Base-by-base conservation (phyloP, 768 basidiomycete species). In the Mycena filopes region DNA sequence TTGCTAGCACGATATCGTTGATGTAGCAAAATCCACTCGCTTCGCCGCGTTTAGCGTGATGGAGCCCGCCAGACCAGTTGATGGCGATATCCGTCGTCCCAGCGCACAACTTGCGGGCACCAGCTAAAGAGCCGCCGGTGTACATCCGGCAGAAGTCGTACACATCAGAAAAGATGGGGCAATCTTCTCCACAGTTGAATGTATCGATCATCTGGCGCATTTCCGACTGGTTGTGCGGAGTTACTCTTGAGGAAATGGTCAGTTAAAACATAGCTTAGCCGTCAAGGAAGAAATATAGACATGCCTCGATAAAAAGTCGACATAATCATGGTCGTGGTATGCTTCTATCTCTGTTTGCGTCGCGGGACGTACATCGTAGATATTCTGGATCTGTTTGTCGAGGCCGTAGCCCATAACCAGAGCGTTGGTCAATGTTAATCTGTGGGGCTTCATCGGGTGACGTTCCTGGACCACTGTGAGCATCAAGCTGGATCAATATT, bases 21-120 rank as follows among this genome's bases (percentile, higher is more conserved):
- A 99, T 87, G 76, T 98, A 99, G 78, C 97, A 99, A 76, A 99
- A 99, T 2, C 97, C 97, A 72, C 96, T 98, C 10, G 98, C 96
- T 79, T 99, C 97, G 0, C 94, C 93, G 67, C 96, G 92, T 81
- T 99, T 99, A 2, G 97, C 98, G 72, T 99, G 98, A 78, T 99
- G 98, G 21, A 99, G 84, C 0, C 98, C 98, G 1, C 98, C 98
- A 23, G 96, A 96, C 98, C 98, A 99, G 74, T 98, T 99, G 71
- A 99, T 95, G 0, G 98, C 98, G 45, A 97, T 98, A 78, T 99
- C 98, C 20, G 96, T 95, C 2, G 89, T 82, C 1, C 94, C 95
- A 2, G 91, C 85, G 55, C 88, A 89, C 3, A 99, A 83, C 76
- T 95, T 96, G 21, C 95, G 82, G 12, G 96, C 96, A 1, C 93